A percentile compares a stretch with the other conserved stretches of the same genome.
phyloP scores from a whole-genome alignment of 495 filamentous ascomycete genomes.

The Cercophora scortea region DNA sequence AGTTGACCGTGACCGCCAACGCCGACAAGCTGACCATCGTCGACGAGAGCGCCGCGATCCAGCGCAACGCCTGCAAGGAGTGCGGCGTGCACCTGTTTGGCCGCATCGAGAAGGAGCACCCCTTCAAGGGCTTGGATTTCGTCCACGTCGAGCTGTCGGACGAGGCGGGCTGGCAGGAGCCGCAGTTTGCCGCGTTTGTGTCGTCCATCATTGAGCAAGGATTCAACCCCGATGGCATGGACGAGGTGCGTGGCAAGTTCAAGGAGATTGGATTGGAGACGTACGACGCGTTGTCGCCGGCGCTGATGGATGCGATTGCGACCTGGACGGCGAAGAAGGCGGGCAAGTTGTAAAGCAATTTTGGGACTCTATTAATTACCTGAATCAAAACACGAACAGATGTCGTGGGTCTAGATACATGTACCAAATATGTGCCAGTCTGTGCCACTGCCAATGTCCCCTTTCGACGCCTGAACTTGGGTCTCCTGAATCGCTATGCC shows the following conservation, averaged over 20 bases:
- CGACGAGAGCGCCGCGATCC: conserved; percentile 45
- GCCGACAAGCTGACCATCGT: conserved; percentile 45
- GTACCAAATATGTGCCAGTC: no score
- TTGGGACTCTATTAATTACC: neutral
- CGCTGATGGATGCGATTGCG: conserved; percentile 52
- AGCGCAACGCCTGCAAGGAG: conserved; percentile 47
- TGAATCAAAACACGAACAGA: neutral
- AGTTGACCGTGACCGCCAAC: conserved; percentile 42
- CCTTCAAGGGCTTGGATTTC: conserved; percentile 56
- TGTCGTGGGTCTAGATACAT: no score
- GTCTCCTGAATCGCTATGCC: no score
- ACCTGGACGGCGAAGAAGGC: conserved; percentile 43
- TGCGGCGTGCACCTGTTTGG: conserved; percentile 53
- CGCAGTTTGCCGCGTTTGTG: conserved; percentile 55
- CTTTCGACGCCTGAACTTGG: no score
- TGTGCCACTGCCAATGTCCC: no score
- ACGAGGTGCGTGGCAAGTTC: conserved; percentile 41
- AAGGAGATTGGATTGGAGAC: conserved; percentile 41
- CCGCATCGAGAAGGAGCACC: conserved; percentile 51
- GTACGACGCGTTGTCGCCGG: conserved; percentile 49
- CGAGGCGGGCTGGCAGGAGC: conserved; percentile 52
- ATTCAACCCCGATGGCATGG: conserved; percentile 44
- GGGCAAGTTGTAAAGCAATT: conserved; percentile 12
- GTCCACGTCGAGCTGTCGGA: conserved; percentile 52
- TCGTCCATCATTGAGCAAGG: conserved; percentile 56